Base-by-base conservation (phyloP, 345 rosid genomes). In the Crucihimalaya himalaica region DNA sequence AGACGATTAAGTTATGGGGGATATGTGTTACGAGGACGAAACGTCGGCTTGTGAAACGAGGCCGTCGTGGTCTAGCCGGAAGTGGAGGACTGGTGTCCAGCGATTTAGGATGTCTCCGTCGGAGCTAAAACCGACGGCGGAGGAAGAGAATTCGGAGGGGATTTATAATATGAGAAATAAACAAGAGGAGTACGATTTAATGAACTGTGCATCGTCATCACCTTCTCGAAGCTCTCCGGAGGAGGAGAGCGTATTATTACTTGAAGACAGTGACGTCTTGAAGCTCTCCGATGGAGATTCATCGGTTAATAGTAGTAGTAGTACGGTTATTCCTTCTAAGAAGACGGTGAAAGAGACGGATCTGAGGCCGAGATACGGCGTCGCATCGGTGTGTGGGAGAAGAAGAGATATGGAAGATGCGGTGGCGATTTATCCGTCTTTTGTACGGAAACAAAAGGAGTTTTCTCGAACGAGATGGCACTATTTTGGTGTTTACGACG, bases 351-450 rank as follows among this genome's bases (percentile, higher is more conserved):
- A 12, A 43, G 48, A 10, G 19, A 42, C 68, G 13, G 77, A 74
- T 31, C 45, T 13, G 34, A 50, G 71, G 32, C 93, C 89, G 2
- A 87, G 83, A 74, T 90, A 75, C 77, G 98, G 98, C 23, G 78
- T 79, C 37, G 75, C 96, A 28, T 90, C 94, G 0, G 89, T 89
- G 3, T 89, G 97, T 56, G 98, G 98, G 6, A 79, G 96, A 61
- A 81, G 97, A 53, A 80, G 96, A 77, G 96, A 87, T 25, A 93
- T 93, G 97, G 98, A 93, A 64, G 98, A 93, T 63, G 83, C 94
- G 7, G 92, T 91, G 3, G 79, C 91, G 27, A 47, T 82, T 57
- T 81, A 78, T 21, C 94, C 94, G 0, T 89, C 61, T 11, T 85
- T 93, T 56, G 75, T 43, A 47, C 70, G 73, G 42, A 65, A 48